phyloP scores from a whole-genome alignment of 2,329 filamentous ascomycete species.

The Fusarium veterinarium region DNA sequence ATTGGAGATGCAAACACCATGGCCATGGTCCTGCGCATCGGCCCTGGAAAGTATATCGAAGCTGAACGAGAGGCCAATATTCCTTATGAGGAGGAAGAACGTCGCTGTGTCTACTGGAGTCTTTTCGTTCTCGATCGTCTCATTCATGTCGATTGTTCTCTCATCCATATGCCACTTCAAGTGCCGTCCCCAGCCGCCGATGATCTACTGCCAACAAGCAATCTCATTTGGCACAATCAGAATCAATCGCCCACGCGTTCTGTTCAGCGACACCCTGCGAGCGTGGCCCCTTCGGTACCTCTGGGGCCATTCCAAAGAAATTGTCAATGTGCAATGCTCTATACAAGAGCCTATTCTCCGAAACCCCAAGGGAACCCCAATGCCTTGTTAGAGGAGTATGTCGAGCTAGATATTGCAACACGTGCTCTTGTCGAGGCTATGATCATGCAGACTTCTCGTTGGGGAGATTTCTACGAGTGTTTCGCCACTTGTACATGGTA shows the following conservation, averaged over 20 bases:
- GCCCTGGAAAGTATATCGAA: constrained; percentile 52
- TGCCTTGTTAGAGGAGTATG: constrained; percentile 45
- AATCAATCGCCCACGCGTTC: constrained; percentile 37
- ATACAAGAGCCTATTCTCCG: constrained; percentile 47
- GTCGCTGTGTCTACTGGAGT: constrained; percentile 57
- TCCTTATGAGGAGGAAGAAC: constrained; percentile 52
- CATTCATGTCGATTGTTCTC: constrained; percentile 48
- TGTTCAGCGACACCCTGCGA: constrained; percentile 45
- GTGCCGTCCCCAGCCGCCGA: constrained; percentile 52
- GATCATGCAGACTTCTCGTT: constrained; percentile 48
- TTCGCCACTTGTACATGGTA: constrained; percentile 52
- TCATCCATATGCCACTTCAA: constrained; percentile 49
- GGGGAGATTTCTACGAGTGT: constrained; percentile 52
- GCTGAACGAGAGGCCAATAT: constrained; percentile 45
- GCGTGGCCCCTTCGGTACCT: constrained; percentile 45
- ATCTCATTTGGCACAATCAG: constrained; percentile 49
- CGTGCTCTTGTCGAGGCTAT: constrained; percentile 50
- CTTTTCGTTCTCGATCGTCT: constrained; percentile 58
- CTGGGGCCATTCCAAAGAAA: constrained; percentile 52
- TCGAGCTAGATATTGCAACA: constrained; percentile 49
- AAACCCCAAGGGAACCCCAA: constrained; percentile 26
- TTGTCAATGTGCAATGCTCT: constrained; percentile 51
- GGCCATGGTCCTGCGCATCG: constrained; percentile 51
- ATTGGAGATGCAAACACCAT: constrained; percentile 55
- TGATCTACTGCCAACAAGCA: constrained; percentile 50